A percentile compares a stretch with the other conserved stretches of the same genome.
These are phyloP conservation scores for Morella rubra DNA, from an alignment of 306 rosid species.

Conservation along the genomic window DNA sequence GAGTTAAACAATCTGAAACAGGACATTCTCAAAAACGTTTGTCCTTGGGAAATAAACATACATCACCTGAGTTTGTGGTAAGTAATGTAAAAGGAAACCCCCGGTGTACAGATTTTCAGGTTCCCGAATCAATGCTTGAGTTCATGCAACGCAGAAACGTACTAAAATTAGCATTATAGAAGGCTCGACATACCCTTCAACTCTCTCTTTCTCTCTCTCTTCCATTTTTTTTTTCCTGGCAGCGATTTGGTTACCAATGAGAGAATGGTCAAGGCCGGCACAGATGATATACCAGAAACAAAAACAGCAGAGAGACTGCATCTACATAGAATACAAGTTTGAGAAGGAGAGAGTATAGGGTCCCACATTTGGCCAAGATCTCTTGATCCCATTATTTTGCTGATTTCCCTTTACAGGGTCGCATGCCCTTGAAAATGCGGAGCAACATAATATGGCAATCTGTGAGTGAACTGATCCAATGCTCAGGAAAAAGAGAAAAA, in stretches of 20 bases:
- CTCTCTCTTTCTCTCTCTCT: neutral
- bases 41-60: too few species aligned
- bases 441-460: too few species aligned
- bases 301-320: neutral
- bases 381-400: neutral
- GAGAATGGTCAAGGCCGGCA: too few species aligned
- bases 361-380: neutral
- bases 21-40: too few species aligned
- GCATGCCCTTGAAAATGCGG: neutral
- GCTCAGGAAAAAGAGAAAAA: too few species aligned
- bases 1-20: too few species aligned
- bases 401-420: neutral
- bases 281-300: neutral
- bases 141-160: neutral
- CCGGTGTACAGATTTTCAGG: neutral
- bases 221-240: too few species aligned
- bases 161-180: neutral
- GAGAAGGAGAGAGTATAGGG: neutral
- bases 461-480: too few species aligned
- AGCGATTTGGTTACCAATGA: too few species aligned
- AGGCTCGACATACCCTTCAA: neutral
- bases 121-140: neutral
- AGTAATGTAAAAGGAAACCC: neutral
- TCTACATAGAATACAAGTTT: neutral
- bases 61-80: too few species aligned